Percentiles rank a stretch among this genome's conserved stretches.
Evolutionary conservation across 139 green algal genomes (phyloP).

Genomic region (Microglena sp.): DNA sequence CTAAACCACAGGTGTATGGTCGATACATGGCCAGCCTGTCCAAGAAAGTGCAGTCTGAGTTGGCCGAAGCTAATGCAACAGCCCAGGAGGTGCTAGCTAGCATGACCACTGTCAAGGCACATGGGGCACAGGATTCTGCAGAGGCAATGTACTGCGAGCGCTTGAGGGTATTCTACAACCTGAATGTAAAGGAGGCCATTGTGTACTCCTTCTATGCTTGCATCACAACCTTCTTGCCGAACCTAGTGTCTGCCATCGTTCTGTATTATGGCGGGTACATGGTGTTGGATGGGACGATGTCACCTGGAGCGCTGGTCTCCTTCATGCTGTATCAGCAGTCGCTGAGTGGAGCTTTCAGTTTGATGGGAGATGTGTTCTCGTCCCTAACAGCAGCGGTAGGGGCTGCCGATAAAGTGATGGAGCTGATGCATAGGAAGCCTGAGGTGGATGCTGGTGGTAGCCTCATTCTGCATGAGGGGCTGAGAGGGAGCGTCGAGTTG

Average conservation of each 20-base stretch:
- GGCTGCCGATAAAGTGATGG: conserved; percentile 68
- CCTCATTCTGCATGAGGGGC: neutral
- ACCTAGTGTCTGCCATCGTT: conserved; percentile 44
- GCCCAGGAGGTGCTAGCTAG: conserved; percentile 58
- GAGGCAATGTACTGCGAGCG: conserved; percentile 42
- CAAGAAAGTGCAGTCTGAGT: conserved; percentile 58
- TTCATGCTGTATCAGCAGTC: conserved; percentile 81
- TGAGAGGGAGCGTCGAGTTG: conserved; percentile 54
- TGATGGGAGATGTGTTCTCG: conserved; percentile 69
- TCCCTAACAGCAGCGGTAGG: conserved; percentile 62
- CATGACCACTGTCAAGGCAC: conserved; percentile 69
- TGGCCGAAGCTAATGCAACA: conserved; percentile 67
- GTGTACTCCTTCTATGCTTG: conserved; percentile 55
- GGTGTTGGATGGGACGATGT: conserved; percentile 44
- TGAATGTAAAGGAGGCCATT: neutral
- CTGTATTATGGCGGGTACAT: conserved; percentile 43
- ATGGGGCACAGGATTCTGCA: conserved; percentile 50
- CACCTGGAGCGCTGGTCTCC: conserved; percentile 45
- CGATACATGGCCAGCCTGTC: conserved; percentile 53
- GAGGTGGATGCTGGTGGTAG: neutral
- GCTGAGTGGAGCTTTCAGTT: conserved; percentile 49
- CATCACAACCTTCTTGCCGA: conserved; percentile 61
- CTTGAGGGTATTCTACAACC: conserved; percentile 28
- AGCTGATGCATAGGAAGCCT: conserved; percentile 34
- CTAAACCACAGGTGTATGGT: conserved; percentile 57